Evolutionary conservation across 1,284 basidiomycete genomes (phyloP).

Genomic region (Tylopilus sp.): DNA sequence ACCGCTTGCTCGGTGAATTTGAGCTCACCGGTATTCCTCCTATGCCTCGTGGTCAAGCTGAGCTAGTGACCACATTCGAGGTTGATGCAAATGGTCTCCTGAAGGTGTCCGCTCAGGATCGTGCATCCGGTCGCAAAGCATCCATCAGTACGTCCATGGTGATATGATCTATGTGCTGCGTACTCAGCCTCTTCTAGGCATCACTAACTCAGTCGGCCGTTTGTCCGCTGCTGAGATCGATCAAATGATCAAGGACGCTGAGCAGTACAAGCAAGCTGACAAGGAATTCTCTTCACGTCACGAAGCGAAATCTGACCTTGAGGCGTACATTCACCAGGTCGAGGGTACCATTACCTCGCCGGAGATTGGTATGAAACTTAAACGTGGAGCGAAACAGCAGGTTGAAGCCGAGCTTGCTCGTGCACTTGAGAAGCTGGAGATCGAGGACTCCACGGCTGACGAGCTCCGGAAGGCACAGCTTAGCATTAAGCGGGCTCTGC

Average conservation of each 20-base stretch:
- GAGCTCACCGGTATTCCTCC: slow-evolving; percentile 96
- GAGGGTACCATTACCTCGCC: slow-evolving; percentile 90
- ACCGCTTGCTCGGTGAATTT: slow-evolving; percentile 94
- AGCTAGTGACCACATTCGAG: slow-evolving; percentile 95
- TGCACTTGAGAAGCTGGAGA: slow-evolving; percentile 93
- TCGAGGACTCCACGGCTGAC: slow-evolving; percentile 87
- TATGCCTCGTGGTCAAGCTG: slow-evolving; percentile 93
- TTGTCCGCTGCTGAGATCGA: slow-evolving; percentile 92
- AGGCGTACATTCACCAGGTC: slow-evolving; percentile 92
- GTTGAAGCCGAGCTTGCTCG: slow-evolving; percentile 95
- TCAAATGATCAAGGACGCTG: slow-evolving; percentile 98
- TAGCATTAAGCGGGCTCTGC: slow-evolving; percentile 88
- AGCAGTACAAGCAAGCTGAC: slow-evolving; percentile 94
- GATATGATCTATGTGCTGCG: slow-evolving; percentile 1
- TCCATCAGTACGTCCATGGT: slow-evolving; percentile 71
- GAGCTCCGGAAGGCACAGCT: slow-evolving; percentile 92
- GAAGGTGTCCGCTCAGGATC: slow-evolving; percentile 93
- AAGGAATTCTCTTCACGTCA: slow-evolving; percentile 95
- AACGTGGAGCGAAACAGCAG: slow-evolving; percentile 88
- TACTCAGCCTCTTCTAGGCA: slow-evolving; percentile 46
- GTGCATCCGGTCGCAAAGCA: slow-evolving; percentile 92
- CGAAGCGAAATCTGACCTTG: slow-evolving; percentile 94
- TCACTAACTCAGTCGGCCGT: slow-evolving; percentile 94
- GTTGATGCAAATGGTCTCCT: slow-evolving; percentile 95
- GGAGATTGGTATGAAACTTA: slow-evolving; percentile 95